Base-by-base conservation (phyloP, 768 basidiomycete genomes). In the Termitomyces titanicus region DNA sequence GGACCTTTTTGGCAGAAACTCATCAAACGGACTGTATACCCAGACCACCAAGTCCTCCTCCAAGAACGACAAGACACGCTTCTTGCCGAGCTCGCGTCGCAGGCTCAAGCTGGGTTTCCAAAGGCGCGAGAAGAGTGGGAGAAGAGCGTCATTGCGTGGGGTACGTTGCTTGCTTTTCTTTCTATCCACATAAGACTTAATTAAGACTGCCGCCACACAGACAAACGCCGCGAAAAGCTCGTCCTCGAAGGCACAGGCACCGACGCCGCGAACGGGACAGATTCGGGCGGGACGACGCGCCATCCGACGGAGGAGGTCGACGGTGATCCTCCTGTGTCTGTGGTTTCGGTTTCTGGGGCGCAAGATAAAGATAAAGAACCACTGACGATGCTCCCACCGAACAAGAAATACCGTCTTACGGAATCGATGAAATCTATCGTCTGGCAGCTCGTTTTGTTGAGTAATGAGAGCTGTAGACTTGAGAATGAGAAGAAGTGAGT, bases 1-100 rank as follows among this genome's bases (percentile, higher is more conserved):
- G 17, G 11, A 1, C 3, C 10, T 5, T 27, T 22, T 15, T 6
- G 22, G 53, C 66, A 95, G 89, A 98, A 97, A 85, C 80, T 98
- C 44, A 89, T 94, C 69, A 94, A 94, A 67, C 84, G 93, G 7
- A 89, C 90, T n/a, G 82, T 94, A 12, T 94, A 87, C 71, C 65
- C 70, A 0, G 88, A 89, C 9, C 93, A 95, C 62, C 77, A 81
- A 52, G 76, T 78, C 39, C 74, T 89, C 25, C 74, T 95, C 5
- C 75, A 77, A 0, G 78, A 84, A 53, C 78, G 84, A 43, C 89
- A 94, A 67, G 86, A 88, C 0, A 78, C 80, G 27, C 71, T 92
- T 0, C 72, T 97, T 3, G 73, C 70, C 5, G 80, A 88, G 63
- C 80, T 98, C 4, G 73, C 73, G 42, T 68, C 70, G 9, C 72